Evolutionary conservation across 345 rosid species (phyloP), one percentile per base, ranked within the genome.

Genomic region (Chamaenerion angustifolium): DNA sequence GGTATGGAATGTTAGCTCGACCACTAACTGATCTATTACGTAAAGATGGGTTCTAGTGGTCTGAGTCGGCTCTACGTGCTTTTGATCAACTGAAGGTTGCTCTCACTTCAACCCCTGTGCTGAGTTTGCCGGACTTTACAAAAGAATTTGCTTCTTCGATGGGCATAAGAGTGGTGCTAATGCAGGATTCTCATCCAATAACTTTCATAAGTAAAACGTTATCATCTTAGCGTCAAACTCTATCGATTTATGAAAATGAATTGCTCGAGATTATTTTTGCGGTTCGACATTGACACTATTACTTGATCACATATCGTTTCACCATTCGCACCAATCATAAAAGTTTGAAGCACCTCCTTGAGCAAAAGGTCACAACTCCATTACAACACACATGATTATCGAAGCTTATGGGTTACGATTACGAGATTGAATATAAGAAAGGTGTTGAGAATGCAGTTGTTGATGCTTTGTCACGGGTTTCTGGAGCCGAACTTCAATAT

Each of bases 211-310:
- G 54, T 13, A 25, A 23, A 23, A 5, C 41, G 1, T 7, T 51
- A 11, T 10, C 14, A 1, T 1, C 8, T 4, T 11, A 2, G 8
- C n/a, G n/a, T 1, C 5, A 51, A 8, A 15, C 13, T 1, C 41
- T 51, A 8, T 51, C 42, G 0, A 16, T 35, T 1, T 51, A 51
- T 51, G 54, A 51, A 25, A 51, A 27, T 2, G 54, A 51, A 13
- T 14, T 51, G 1, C 16, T 4, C 1, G 15, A 6, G 5, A 23
- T 51, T 1, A n/a, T 35, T 14, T 35, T 3, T 11, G 42, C 9
- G 0, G 42, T 51, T 0, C 1, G 16, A 7, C 16, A 23, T 3
- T 21, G 40, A 42, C 12, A 12, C 6, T 35, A 25, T 12, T 48
- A 48, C 13, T 21, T 48, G 13, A 48, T 6, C 8, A 4, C 10